Evolutionary conservation across 2,329 filamentous ascomycete genomes (phyloP).

Genomic region (Phialophora expanda): DNA sequence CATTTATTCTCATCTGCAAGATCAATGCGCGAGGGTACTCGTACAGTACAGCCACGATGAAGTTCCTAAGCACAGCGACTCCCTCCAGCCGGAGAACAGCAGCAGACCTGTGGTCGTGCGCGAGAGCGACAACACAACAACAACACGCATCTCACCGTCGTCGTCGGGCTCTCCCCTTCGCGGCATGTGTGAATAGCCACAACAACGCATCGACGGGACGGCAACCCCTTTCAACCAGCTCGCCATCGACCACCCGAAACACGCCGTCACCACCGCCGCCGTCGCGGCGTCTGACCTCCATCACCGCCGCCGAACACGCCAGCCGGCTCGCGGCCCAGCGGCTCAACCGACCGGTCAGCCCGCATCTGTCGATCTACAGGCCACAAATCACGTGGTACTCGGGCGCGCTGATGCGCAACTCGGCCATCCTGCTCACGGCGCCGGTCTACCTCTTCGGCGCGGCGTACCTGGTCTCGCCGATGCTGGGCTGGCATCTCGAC

Average conservation of each 20-base stretch:
- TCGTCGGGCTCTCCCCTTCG: not conserved
- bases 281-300: constrained; percentile 8
- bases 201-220: not conserved
- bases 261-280: too few relatives aligned
- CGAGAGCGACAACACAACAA: not conserved
- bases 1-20: not conserved
- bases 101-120: not conserved
- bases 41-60: not conserved
- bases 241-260: not conserved
- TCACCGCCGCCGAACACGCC: constrained; percentile 60
- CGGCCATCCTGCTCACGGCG: constrained; percentile 72
- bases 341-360: constrained; percentile 76
- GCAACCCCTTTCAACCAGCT: not conserved
- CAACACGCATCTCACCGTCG: not conserved
- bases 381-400: constrained; percentile 83
- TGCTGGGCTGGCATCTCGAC: constrained; percentile 73
- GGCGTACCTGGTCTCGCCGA: constrained; percentile 78
- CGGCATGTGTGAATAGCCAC: not conserved
- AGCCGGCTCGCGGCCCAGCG: constrained; percentile 80
- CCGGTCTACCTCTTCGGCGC: constrained; percentile 78
- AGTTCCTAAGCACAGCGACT: not conserved
- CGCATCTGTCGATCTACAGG: constrained; percentile 85
- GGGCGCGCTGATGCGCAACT: constrained; percentile 79
- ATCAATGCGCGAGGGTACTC: not conserved
- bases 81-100: not conserved